Evolutionary conservation across 2,329 filamentous ascomycete genomes (phyloP).

Genomic region (Capronia americana): DNA sequence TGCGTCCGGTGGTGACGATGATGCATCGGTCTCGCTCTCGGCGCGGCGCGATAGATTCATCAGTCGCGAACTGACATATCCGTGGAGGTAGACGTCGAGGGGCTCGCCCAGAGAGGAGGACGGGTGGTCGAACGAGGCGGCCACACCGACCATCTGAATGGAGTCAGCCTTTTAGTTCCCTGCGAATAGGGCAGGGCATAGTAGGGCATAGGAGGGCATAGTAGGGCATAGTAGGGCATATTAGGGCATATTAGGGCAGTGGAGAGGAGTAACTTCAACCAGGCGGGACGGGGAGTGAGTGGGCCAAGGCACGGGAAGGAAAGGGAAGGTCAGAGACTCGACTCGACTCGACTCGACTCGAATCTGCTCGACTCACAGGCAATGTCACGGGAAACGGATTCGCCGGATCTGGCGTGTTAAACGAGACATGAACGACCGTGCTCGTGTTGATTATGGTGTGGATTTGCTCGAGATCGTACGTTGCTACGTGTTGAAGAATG

Average conservation of each 20-base stretch:
- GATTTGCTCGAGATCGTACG: slow-evolving; percentile 74
- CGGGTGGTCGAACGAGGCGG: slow-evolving; percentile 72
- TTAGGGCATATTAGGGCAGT: no score
- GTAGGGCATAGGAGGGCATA: no score
- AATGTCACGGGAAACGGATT: slow-evolving; percentile 77
- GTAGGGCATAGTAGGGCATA: no score
- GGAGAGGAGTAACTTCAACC: no score
- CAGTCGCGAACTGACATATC: slow-evolving; percentile 78
- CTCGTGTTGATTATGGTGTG: slow-evolving; percentile 76
- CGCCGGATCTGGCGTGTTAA: slow-evolving; percentile 62
- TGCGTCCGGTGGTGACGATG: slow-evolving; percentile 35
- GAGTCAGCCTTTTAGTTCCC: no score
- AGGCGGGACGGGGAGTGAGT: no score
- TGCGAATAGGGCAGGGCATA: no score
- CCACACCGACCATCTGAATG: slow-evolving; percentile 74
- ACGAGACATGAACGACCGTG: slow-evolving; percentile 79
- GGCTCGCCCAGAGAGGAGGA: slow-evolving; percentile 67
- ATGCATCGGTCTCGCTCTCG: slow-evolving; percentile 30
- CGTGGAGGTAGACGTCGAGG: slow-evolving; percentile 80
- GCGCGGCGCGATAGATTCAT: slow-evolving; percentile 74
- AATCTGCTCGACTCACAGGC: slow-evolving; percentile 50
- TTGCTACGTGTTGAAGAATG: slow-evolving; percentile 55
- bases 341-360: neutral
- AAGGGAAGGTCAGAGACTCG: neutral
- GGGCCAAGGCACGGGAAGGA: neutral